phyloP scores from a whole-genome alignment of 495 filamentous ascomycete species.

The Clavariopsis aquatica region DNA sequence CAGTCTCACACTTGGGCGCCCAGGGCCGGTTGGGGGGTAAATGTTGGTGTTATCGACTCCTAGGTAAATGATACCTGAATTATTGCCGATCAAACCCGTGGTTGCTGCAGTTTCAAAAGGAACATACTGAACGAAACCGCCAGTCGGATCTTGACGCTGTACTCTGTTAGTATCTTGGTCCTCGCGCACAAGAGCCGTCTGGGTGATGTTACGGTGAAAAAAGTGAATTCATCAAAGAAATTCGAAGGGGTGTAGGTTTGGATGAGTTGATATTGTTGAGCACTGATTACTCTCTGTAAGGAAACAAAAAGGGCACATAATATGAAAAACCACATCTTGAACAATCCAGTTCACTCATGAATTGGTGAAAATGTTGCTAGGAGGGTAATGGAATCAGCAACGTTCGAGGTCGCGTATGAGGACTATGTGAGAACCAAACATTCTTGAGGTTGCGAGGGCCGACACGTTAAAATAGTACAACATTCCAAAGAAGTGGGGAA shows the following conservation, averaged over 20 bases:
- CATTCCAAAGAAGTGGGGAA: constrained; percentile 11
- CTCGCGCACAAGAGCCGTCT: constrained; percentile 6
- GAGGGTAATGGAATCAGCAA: background rate
- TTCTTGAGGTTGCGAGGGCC: constrained; percentile 24
- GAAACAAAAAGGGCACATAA: constrained; percentile 5
- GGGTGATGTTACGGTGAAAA: constrained; percentile 46
- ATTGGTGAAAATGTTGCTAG: background rate
- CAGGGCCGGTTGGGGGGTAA: constrained; percentile 24
- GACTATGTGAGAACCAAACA: background rate
- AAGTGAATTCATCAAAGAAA: constrained; percentile 45
- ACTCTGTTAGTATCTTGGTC: background rate
- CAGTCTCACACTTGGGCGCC: constrained; percentile 44
- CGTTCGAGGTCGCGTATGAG: background rate
- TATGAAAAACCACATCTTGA: constrained; percentile 8
- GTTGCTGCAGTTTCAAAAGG: constrained; percentile 6
- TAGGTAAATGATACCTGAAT: constrained; percentile 39
- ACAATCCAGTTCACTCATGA: constrained; percentile 2
- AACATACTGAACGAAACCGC: constrained; percentile 19
- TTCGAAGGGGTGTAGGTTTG: constrained; percentile 21
- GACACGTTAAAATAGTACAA: constrained; percentile 10
- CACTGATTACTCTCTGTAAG: background rate
- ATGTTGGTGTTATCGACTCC: constrained; percentile 40
- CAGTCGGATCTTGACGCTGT: constrained; percentile 19
- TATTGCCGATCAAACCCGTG: constrained; percentile 35
- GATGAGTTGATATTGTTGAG: constrained; percentile 19